A percentile compares a stretch with the other conserved stretches of the same genome.
Evolutionary conservation across 495 filamentous ascomycete genomes (phyloP).

Genomic region (Aspergillus wentii): DNA sequence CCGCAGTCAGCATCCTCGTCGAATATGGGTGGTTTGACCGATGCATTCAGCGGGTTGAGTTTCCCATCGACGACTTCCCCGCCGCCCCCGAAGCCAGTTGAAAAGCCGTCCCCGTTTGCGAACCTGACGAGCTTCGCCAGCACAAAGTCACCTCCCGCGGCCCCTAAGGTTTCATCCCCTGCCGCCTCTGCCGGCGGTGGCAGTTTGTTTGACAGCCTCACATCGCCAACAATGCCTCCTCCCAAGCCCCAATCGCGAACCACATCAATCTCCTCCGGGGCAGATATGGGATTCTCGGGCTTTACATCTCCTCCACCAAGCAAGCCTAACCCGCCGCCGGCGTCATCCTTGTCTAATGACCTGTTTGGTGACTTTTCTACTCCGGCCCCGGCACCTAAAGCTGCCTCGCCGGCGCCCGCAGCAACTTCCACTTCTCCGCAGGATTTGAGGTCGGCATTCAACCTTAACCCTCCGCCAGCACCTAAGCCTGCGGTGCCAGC

Average conservation of each 20-base stretch:
- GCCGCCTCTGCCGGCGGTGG: slow-evolving; percentile 53
- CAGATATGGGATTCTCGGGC: slow-evolving; percentile 48
- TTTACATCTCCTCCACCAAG: slow-evolving; percentile 37
- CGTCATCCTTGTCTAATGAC: slow-evolving; percentile 51
- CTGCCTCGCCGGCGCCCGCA: slow-evolving; percentile 37
- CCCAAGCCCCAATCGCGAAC: slow-evolving; percentile 38
- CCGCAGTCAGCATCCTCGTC: slow-evolving; percentile 39
- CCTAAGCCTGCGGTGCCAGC: slow-evolving; percentile 21
- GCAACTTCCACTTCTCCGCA: slow-evolving; percentile 36
- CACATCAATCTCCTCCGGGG: slow-evolving; percentile 43
- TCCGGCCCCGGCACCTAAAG: slow-evolving; percentile 41
- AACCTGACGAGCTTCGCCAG: slow-evolving; percentile 59
- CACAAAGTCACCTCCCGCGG: slow-evolving; percentile 47
- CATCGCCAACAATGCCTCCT: slow-evolving; percentile 47
- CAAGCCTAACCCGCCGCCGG: slow-evolving; percentile 40
- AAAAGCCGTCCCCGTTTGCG: slow-evolving; percentile 67
- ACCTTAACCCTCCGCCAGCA: slow-evolving; percentile 57
- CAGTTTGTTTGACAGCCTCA: slow-evolving; percentile 74
- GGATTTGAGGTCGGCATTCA: slow-evolving; percentile 66
- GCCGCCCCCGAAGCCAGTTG: slow-evolving; percentile 46
- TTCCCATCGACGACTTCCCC: slow-evolving; percentile 59
- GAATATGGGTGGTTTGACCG: slow-evolving; percentile 70
- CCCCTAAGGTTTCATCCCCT: slow-evolving; percentile 48
- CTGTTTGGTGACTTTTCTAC: slow-evolving; percentile 80
- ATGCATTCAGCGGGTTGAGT: slow-evolving; percentile 81